Evolutionary conservation across 2,329 filamentous ascomycete species (phyloP), one percentile per base, ranked within the genome.

Genomic region (Aschersonia sp.): DNA sequence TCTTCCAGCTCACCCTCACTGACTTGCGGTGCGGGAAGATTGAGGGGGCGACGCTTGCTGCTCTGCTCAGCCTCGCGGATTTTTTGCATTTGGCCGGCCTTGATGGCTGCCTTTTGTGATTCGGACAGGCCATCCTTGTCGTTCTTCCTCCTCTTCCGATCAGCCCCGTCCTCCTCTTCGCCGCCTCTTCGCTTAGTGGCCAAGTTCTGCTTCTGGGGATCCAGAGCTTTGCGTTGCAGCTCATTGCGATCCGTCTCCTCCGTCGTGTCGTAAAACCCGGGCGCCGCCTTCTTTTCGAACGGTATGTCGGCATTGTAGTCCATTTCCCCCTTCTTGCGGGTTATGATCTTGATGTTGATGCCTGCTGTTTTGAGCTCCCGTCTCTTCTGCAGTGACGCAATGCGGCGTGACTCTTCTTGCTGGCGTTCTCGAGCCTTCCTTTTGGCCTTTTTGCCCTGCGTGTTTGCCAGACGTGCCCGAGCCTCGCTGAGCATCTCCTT

Each of bases 401-500:
- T 68, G 48, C 92, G 79, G 50, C 90, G 80, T 11, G 89, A 95
- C 68, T 97, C 90, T 62, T 98, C 92, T 56, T 98, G 76, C 62
- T 97, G 90, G 53, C 92, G 78, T 66, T 98, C 92, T 58, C 92
- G 79, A 35, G 92, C 92, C 73, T 98, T 98, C 56, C 92, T 75
- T 73, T 98, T 98, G 6, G 92, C 92, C 70, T 98, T 98, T 69
- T 98, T 98, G 62, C 92, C 92, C 67, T 97, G 92, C 9, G 92
- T 97, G 60, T 98, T 98, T 53, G 92, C 92, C 54, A 98, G 71
- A 68, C 92, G 87, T 48, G 92, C 92, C 61, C 92, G 86, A 56
- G 92, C 92, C 69, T 98, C 92, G 62, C 89, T 96, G 59, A 98
- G 68, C 92, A 98, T 98, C 67, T 98, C 92, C 71, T 98, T 97